These are phyloP conservation scores for Ceratocystis alfenasii DNA, from an alignment of 2,329 filamentous ascomycete species.

Conservation along the genomic window DNA sequence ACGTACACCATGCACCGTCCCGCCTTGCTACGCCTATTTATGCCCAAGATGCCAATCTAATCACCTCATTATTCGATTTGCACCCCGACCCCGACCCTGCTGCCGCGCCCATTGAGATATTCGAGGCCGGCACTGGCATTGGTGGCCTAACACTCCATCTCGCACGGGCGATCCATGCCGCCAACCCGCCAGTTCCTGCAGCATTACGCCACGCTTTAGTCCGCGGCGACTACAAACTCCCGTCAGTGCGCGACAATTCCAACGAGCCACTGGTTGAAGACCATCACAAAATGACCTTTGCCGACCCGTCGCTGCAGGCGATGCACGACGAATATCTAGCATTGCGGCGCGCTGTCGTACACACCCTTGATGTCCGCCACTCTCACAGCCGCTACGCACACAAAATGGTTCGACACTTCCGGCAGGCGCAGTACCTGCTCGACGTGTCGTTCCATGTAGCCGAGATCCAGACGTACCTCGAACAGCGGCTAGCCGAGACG, in stretches of 20 bases:
- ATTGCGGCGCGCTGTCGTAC: conserved; percentile 56
- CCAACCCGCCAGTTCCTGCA: conserved; percentile 45
- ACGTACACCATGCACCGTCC: conserved; percentile 49
- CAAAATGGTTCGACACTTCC: conserved; percentile 53
- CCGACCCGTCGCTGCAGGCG: conserved; percentile 24
- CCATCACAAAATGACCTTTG: conserved; percentile 25
- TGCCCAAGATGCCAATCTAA: conserved; percentile 60
- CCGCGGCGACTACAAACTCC: conserved; percentile 12
- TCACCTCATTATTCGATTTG: conserved; percentile 65
- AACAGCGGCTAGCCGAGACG: conserved; percentile 22
- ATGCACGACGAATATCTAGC: conserved; percentile 36
- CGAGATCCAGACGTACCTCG: conserved; percentile 52
- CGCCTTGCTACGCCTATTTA: conserved; percentile 67
- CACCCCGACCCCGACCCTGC: conserved; percentile 39
- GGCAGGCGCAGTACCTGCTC: conserved; percentile 54
- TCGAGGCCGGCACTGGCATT: conserved; percentile 79
- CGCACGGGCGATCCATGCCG: conserved; percentile 62
- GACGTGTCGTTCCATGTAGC: conserved; percentile 65
- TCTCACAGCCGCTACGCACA: conserved; percentile 54
- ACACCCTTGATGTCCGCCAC: conserved; percentile 56
- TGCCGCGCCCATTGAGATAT: conserved; percentile 52
- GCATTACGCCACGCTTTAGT: conserved; percentile 29
- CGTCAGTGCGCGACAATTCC: conserved; percentile 14
- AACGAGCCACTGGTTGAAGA: conserved; percentile 21
- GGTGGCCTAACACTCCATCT: conserved; percentile 66